A percentile compares a stretch with the other conserved stretches of the same genome.
These are phyloP conservation scores for Cryptosporidium sp. DNA, from an alignment of 169 alveolate species.

Conservation along the genomic window DNA sequence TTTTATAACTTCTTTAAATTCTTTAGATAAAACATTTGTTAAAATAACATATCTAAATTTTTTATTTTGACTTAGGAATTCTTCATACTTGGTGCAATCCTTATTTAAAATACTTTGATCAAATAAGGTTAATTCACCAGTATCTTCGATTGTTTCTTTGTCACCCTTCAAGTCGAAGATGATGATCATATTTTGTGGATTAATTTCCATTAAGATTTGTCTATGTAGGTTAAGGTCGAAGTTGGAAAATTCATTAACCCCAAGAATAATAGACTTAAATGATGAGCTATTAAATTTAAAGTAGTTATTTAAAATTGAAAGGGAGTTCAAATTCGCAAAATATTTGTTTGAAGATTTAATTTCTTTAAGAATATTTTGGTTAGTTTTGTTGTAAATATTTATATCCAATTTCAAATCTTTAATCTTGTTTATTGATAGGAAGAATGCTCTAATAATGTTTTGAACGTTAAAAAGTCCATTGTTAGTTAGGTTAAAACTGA, in stretches of 20 bases:
- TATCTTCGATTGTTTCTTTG: neutral
- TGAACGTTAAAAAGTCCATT: neutral
- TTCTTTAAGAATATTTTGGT: neutral
- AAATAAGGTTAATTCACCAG: neutral
- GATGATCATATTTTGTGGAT: slow-evolving; percentile 17
- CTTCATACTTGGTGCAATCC: neutral
- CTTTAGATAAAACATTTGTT: neutral
- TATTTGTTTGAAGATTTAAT: neutral
- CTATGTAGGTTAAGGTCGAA: slow-evolving; percentile 11
- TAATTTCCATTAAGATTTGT: slow-evolving; percentile 12
- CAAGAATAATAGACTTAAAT: slow-evolving; percentile 17
- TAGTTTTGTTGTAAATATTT: neutral
- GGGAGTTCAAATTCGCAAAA: neutral
- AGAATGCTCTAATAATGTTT: slow-evolving; percentile 1
- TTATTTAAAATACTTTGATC: neutral
- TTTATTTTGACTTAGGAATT: neutral
- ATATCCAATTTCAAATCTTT: slow-evolving; percentile 7
- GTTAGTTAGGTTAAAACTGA: neutral
- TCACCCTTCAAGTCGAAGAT: neutral
- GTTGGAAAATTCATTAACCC: neutral
- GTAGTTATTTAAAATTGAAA: neutral
- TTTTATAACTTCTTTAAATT: neutral
- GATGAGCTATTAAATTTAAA: neutral
- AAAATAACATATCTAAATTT: neutral
- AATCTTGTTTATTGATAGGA: neutral